phyloP scores from a whole-genome alignment of 805 yeast genomes.

The Saturnispora ahearnii region DNA sequence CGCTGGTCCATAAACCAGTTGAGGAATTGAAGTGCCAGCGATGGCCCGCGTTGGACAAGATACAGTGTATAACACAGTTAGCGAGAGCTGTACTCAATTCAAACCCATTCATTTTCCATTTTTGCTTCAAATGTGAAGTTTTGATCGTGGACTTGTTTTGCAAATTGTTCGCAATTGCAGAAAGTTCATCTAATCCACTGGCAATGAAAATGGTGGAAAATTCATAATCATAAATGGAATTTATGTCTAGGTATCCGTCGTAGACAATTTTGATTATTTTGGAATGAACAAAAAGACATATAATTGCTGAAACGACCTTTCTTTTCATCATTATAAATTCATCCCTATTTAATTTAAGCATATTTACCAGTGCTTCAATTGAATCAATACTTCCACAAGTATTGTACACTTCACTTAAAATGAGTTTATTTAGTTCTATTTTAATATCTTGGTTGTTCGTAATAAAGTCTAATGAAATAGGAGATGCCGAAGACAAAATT shows the following conservation, averaged over 20 bases:
- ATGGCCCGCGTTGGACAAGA: no score
- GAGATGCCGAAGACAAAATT: neutral
- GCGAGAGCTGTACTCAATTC: neutral
- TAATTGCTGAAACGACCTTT: neutral
- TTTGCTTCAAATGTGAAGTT: neutral
- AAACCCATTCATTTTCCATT: neutral
- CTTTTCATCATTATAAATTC: neutral
- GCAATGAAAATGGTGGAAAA: neutral
- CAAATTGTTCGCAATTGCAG: neutral
- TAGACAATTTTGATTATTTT: neutral
- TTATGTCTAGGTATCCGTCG: conserved; percentile 3
- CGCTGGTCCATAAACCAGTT: neutral
- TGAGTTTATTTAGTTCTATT: neutral
- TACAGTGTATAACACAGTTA: neutral
- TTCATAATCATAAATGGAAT: neutral
- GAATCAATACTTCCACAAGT: conserved; percentile 7
- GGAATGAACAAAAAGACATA: neutral
- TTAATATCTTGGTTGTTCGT: neutral
- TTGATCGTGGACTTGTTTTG: neutral
- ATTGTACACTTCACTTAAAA: neutral
- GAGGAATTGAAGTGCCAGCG: neutral
- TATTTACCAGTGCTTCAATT: neutral
- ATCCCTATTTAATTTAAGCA: neutral
- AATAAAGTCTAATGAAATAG: neutral
- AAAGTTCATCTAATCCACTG: neutral